phyloP scores from a whole-genome alignment of 2,329 filamentous ascomycete species.

The Tolypocladium sp. region DNA sequence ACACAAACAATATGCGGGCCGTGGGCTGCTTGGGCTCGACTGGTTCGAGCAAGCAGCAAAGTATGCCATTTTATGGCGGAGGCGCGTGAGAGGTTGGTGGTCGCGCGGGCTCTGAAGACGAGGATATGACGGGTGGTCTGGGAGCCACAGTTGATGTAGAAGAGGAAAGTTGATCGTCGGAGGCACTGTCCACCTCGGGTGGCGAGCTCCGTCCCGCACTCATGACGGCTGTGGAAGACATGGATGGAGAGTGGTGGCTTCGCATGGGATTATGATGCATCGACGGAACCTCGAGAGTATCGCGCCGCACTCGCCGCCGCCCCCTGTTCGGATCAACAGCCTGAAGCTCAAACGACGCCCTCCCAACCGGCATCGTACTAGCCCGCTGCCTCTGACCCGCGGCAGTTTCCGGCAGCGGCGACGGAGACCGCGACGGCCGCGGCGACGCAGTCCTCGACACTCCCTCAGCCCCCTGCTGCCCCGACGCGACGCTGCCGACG shows the following conservation, averaged over 20 bases:
- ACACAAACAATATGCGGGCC: not conserved
- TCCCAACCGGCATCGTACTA: constrained; percentile 2
- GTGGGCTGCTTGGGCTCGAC: not conserved
- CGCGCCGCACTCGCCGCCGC: constrained; percentile 3
- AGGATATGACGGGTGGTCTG: not conserved
- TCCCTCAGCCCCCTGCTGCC: not conserved
- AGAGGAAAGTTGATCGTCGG: not conserved
- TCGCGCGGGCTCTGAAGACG: not conserved
- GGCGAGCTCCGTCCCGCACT: not conserved
- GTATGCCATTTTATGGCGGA: not conserved
- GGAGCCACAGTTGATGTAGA: not conserved
- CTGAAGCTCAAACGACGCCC: not conserved
- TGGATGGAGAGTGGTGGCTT: not conserved
- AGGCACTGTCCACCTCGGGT: not conserved
- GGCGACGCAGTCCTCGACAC: not conserved
- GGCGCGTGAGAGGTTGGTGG: not conserved
- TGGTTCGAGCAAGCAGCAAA: not conserved
- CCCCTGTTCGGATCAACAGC: not conserved
- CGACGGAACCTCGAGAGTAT: constrained; percentile 9
- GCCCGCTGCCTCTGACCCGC: constrained; percentile 2
- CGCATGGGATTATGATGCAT: not conserved
- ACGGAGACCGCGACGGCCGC: not conserved
- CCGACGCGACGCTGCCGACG: constrained; percentile 4
- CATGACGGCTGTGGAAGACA: not conserved
- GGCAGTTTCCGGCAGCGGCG: not conserved